These are phyloP conservation scores for Geosiphon pyriformis DNA, from an alignment of 192 early-diverging fungal genomes.

Conservation along the genomic window DNA sequence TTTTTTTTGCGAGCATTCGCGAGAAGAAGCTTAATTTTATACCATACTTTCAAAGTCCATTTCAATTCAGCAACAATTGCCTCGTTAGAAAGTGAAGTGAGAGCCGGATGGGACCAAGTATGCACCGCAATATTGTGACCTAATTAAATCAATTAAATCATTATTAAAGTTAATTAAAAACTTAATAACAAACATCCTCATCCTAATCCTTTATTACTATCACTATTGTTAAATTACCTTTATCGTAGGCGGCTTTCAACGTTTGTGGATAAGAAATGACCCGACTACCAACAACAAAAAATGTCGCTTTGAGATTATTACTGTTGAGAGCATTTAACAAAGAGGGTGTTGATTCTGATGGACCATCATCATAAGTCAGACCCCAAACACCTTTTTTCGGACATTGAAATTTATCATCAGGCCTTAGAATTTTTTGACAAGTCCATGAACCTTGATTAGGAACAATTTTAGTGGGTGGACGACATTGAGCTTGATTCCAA, in stretches of 20 bases:
- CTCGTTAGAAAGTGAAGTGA: conserved; percentile 44
- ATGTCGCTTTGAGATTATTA: conserved; percentile 45
- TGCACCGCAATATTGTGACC: conserved; percentile 60
- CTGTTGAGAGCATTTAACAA: conserved; percentile 41
- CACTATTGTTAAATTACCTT: conserved; percentile 12
- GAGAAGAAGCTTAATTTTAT: background rate
- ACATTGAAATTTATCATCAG: conserved; percentile 36
- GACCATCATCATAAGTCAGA: conserved; percentile 56
- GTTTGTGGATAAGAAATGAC: conserved; percentile 41
- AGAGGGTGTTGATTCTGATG: conserved; percentile 37
- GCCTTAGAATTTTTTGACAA: conserved; percentile 38
- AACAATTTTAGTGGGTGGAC: conserved; percentile 21
- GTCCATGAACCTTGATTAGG: conserved; percentile 50
- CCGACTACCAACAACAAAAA: conserved; percentile 52
- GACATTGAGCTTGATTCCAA: conserved; percentile 6
- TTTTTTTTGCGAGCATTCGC: background rate
- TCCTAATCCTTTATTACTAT: background rate
- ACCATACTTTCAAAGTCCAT: conserved; percentile 51
- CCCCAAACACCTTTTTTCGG: conserved; percentile 51
- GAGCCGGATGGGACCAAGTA: conserved; percentile 57
- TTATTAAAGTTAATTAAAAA: background rate
- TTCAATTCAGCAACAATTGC: conserved; percentile 58
- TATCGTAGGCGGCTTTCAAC: conserved; percentile 32
- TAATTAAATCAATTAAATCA: background rate
- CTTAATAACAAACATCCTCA: too few species aligned